Conservation (phyloP, 202 grass and related monocot genomes). For the Schoenoplectus triqueter region DNA sequence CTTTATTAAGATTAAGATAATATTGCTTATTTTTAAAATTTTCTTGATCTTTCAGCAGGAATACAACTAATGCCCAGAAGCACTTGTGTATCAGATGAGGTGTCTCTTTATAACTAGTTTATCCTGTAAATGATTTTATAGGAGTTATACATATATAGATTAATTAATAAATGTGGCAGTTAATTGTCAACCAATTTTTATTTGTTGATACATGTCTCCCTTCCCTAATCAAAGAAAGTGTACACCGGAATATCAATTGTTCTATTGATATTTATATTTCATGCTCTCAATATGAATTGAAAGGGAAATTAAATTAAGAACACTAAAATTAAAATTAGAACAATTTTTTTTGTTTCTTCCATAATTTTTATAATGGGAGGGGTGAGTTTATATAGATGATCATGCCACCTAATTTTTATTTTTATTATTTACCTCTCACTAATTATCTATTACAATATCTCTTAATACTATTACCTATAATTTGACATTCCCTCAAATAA, state of each 20-base stretch:
- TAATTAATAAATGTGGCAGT: slow-evolving; percentile 16
- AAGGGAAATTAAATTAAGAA: no score
- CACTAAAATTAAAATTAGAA: no score
- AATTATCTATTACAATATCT: no score
- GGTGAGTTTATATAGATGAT: no score
- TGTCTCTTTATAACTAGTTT: not conserved
- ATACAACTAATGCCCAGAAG: not conserved
- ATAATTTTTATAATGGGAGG: no score
- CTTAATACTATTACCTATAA: no score
- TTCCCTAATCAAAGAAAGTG: not conserved
- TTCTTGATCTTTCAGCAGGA: not conserved
- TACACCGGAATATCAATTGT: not conserved
- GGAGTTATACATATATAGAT: slow-evolving; percentile 3
- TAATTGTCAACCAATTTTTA: not conserved
- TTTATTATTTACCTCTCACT: no score
- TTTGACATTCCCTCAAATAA: no score
- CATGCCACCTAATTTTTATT: no score
- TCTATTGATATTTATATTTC: not conserved
- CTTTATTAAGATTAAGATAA: not conserved
- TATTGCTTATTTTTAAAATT: not conserved
- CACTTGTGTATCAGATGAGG: not conserved
- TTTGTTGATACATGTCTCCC: not conserved
- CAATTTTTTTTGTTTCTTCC: no score
- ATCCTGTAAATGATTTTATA: slow-evolving; percentile 27
- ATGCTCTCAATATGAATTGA: no score